Evolutionary conservation across 176 grass and related monocot species (phyloP), one percentile per base, ranked within the genome.

Genomic region (Cocos nucifera): DNA sequence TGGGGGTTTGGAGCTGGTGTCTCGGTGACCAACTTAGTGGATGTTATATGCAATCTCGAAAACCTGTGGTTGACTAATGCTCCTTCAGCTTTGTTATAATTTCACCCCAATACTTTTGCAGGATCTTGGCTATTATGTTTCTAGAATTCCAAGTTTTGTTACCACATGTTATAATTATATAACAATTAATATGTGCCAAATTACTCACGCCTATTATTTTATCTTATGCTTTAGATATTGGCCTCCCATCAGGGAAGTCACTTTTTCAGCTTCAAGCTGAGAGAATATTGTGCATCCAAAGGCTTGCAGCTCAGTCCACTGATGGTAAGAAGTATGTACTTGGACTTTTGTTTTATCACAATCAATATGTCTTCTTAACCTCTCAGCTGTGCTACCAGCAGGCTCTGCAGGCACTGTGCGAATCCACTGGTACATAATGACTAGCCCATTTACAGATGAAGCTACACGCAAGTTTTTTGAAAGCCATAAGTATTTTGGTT

Each of bases 211-310:
- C 12, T 54, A 4, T 23, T 27, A 4, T 39, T 50, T 59, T 71
- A 15, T 73, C 15, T 55, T 29, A 54, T 73, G 61, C 32, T 66
- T 59, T 75, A 98, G 93, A 64, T 59, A 85, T 98, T 80, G 87
- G 87, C 15, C 87, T 98, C 58, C 93, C 93, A 76, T 98, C 93
- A 54, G 84, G 87, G 61, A 98, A 98, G 60, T 89, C 93, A 24
- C 87, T 98, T 78, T 98, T 98, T 76, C 93, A 98, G 65, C 78
- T 98, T 69, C 93, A 98, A 79, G 87, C 84, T 67, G 93, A 98
- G 78, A 69, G 79, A 51, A 92, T 98, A 76, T 80, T 98, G 51
- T 88, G 80, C 23, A 15, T 92, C 66, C 93, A 98, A 73, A 98
- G 80, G 72, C 82, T 98, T 74, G 87, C 93, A 66, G 84, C 84